Conservation (phyloP, 352 stramenopile species). For the Ophiocytium majus region DNA sequence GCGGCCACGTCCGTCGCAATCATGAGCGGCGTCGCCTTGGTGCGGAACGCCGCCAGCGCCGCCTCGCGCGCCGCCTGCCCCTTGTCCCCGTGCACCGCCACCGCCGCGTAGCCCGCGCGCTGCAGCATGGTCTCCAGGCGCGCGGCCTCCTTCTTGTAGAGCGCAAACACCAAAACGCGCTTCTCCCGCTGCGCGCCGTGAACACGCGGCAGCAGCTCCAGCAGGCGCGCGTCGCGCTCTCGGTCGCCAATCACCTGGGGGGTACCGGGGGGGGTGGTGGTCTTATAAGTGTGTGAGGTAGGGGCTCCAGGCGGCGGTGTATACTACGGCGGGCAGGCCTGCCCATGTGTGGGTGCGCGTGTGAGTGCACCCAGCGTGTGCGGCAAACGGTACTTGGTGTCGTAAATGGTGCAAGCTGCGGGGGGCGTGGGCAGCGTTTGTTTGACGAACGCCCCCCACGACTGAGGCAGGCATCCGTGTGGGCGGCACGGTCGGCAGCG, state of each 20-base stretch:
- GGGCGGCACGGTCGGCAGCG: too few relatives aligned
- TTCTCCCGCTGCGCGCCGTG: constrained; percentile 72
- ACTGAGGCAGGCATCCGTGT: too few relatives aligned
- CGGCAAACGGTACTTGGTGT: too few relatives aligned
- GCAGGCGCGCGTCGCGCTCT: constrained; percentile 64
- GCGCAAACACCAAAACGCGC: constrained; percentile 90
- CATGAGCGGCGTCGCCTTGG: constrained; percentile 83
- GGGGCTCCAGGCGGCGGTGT: too few relatives aligned
- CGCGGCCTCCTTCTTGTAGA: constrained; percentile 98
- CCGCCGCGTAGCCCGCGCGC: constrained; percentile 78
- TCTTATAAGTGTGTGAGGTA: too few relatives aligned
- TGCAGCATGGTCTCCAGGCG: constrained; percentile 86
- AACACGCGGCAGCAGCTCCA: constrained; percentile 86
- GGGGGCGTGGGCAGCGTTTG: too few relatives aligned
- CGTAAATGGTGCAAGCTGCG: too few relatives aligned
- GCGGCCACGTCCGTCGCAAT: constrained; percentile 95
- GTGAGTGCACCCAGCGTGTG: too few relatives aligned
- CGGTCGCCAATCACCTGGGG: constrained; percentile 58
- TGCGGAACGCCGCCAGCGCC: constrained; percentile 79
- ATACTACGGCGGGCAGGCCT: too few relatives aligned
- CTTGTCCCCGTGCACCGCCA: constrained; percentile 93
- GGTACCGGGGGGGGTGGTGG: too few relatives aligned
- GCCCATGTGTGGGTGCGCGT: too few relatives aligned
- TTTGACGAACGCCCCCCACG: too few relatives aligned
- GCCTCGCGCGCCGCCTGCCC: constrained; percentile 55